Evolutionary conservation across 306 rosid genomes (phyloP), one percentile per base, ranked within the genome.

Genomic region (Oemleria cerasiformis): DNA sequence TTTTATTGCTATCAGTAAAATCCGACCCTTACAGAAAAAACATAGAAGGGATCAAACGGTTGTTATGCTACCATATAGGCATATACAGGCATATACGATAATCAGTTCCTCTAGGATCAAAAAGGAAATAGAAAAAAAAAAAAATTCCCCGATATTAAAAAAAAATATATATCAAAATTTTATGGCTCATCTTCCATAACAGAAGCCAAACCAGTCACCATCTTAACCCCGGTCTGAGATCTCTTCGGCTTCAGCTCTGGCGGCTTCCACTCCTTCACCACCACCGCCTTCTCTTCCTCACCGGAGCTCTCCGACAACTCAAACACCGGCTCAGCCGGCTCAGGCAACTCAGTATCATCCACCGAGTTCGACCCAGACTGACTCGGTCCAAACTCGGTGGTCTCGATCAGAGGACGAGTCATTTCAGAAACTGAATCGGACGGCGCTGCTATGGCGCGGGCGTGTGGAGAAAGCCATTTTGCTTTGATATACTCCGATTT

Each of bases 381-480:
- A 70, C 67, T 66, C 54, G 10, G 74, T 30, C 25, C 50, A 21
- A 25, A 65, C 30, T 77, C 78, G 20, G 17, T 23, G 25, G 30
- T 41, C 40, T 20, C 69, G 62, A 57, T 59, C 60, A 75, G 38
- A 75, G 75, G 3, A 62, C 51, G 40, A 1, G 68, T 47, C 55
- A 53, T 43, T 20, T 43, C 39, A 0, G 66, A 15, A 14, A 34
- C 4, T 17, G 63, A 8, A 55, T 13, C 38, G 9, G 43, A 12
- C 13, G 0, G 71, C 7, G 64, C 0, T 3, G 48, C 19, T 6
- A 56, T 45, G 19, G 65, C 55, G 30, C 92, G 78, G 6, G 80
- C 64, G 77, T 80, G 78, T 14, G 91, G 75, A 9, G 91, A 83
- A 38, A 91, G 84, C 97, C 97, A 91, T 65, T 91, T 91, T 8